Percentiles rank a stretch among this genome's conserved stretches.
Conservation (phyloP, 2,329 filamentous ascomycete species). For the Hypomyces rosellus region DNA sequence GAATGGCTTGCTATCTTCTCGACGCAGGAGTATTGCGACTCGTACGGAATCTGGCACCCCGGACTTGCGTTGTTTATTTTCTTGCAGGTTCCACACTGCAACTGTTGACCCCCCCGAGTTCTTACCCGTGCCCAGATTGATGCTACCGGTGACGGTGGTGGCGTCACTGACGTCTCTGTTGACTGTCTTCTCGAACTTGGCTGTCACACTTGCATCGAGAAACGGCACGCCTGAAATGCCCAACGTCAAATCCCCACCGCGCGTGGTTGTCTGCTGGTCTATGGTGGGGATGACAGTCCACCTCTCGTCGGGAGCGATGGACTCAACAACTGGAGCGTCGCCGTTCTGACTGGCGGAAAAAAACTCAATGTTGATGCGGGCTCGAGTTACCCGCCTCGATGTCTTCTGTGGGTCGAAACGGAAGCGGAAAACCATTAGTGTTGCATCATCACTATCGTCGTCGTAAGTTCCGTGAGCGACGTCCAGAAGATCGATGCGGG, state of each 20-base stretch:
- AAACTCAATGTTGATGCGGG: background rate
- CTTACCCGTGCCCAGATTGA: background rate
- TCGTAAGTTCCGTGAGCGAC: conserved; percentile 1
- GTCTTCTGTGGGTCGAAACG: conserved; percentile 1
- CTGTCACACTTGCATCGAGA: background rate
- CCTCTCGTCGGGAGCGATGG: conserved; percentile 3
- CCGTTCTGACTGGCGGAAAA: background rate
- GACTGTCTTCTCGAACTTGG: background rate
- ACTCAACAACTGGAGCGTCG: background rate
- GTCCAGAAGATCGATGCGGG: background rate
- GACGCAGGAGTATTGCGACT: conserved; percentile 1
- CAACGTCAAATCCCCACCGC: background rate
- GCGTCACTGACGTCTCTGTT: background rate
- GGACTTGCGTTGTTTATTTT: background rate
- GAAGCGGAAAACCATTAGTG: conserved; percentile 3
- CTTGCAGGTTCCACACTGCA: background rate
- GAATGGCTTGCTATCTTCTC: background rate
- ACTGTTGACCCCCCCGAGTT: background rate
- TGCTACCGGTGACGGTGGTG: conserved; percentile 1
- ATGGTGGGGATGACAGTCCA: background rate
- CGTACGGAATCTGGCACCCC: background rate
- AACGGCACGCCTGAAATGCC: background rate
- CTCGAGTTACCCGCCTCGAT: background rate
- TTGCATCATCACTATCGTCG: background rate
- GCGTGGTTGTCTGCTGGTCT: background rate